These are phyloP conservation scores for Letharia lupina DNA, from an alignment of 495 filamentous ascomycete genomes.

Conservation along the genomic window DNA sequence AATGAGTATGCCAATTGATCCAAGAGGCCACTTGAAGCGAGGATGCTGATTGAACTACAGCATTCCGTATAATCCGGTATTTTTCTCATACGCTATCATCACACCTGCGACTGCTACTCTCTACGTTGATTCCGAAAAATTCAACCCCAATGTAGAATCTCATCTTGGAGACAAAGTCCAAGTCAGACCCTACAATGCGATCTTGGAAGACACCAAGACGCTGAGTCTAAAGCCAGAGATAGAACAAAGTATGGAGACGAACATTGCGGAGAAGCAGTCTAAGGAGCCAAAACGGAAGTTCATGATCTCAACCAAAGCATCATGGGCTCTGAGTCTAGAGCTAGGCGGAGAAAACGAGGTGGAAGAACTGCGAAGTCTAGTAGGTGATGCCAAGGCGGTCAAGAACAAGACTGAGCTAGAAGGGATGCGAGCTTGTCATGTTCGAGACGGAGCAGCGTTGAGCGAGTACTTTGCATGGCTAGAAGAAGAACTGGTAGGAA, in stretches of 20 bases:
- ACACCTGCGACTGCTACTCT: constrained; percentile 74
- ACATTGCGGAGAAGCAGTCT: constrained; percentile 25
- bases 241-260: constrained; percentile 29
- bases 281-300: constrained; percentile 54
- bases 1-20: constrained; percentile 58
- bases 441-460: constrained; percentile 87
- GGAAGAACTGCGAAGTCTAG: constrained; percentile 78
- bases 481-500: constrained; percentile 71
- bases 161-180: constrained; percentile 67
- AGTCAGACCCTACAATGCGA: constrained; percentile 74
- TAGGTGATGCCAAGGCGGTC: constrained; percentile 92
- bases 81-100: constrained; percentile 92
- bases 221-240: constrained; percentile 42
- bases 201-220: constrained; percentile 67
- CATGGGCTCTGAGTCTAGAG: constrained; percentile 84
- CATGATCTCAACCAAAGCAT: constrained; percentile 78
- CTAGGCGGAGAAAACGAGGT: constrained; percentile 83
- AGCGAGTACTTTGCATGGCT: constrained; percentile 96
- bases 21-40: background rate
- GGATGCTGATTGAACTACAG: constrained; percentile 34
- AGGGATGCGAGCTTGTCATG: constrained; percentile 90
- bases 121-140: constrained; percentile 74
- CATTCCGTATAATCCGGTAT: constrained; percentile 97
- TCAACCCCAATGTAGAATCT: constrained; percentile 56
- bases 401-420: constrained; percentile 90